phyloP scores from a whole-genome alignment of 305 asterid species.

The Solanum hybrid region DNA sequence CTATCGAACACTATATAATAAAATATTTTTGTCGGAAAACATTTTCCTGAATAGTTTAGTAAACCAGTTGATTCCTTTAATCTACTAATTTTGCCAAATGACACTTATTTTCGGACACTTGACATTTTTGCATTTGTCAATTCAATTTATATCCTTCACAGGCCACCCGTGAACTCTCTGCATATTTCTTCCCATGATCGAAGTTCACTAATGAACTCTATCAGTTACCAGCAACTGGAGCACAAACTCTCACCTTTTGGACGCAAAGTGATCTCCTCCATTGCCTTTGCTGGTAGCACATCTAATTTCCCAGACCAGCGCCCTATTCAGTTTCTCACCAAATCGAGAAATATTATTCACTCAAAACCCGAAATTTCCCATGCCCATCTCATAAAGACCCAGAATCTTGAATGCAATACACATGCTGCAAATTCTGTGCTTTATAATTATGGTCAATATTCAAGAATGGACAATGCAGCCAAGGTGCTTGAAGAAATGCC shows the following conservation, averaged over 20 bases:
- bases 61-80: background rate
- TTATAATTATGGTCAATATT: constrained; percentile 23
- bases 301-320: background rate
- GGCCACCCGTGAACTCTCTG: background rate
- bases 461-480: constrained; percentile 34
- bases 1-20: too few species aligned
- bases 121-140: background rate
- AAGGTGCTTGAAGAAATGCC: constrained; percentile 63
- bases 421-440: constrained; percentile 43
- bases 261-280: constrained; percentile 21
- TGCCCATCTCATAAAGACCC: constrained; percentile 28
- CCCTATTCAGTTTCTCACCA: constrained; percentile 11
- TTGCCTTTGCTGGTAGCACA: constrained; percentile 14
- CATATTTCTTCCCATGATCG: background rate
- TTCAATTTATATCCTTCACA: background rate
- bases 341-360: constrained; percentile 23
- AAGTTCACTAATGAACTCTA: constrained; percentile 8
- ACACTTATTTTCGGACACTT: background rate
- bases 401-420: constrained; percentile 12
- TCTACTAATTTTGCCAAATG: background rate
- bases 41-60: background rate
- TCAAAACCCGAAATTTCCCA: constrained; percentile 35
- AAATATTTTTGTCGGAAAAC: too few species aligned
- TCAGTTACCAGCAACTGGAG: constrained; percentile 4
- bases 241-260: constrained; percentile 6